Conservation (phyloP, 768 basidiomycete species). For the Leccinum boreale region DNA sequence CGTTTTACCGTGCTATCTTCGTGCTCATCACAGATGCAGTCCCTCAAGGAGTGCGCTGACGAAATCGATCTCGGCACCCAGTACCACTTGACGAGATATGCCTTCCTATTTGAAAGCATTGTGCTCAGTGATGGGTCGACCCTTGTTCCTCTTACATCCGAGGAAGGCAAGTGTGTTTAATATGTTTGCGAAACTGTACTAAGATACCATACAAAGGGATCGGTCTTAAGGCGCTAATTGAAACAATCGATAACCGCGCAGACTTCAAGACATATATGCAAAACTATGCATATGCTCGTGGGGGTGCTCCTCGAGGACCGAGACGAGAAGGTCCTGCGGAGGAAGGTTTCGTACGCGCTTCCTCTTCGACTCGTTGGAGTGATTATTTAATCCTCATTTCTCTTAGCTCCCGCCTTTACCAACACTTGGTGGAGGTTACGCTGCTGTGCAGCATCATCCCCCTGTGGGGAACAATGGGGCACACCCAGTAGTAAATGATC, state of each 20-base stretch:
- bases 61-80: constrained; percentile 98
- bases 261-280: constrained; percentile 99
- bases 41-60: constrained; percentile 91
- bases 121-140: constrained; percentile 86
- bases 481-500: constrained; percentile 44
- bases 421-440: constrained; percentile 34
- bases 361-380: constrained; percentile 2
- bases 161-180: constrained; percentile 53
- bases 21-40: constrained; percentile 39
- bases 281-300: constrained; percentile 91
- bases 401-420: constrained; percentile 62
- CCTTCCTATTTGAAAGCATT: constrained; percentile 90
- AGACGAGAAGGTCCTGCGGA: constrained; percentile 86
- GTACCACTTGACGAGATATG: constrained; percentile 93
- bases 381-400: constrained; percentile 1
- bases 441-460: constrained; percentile 25
- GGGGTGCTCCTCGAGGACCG: constrained; percentile 63
- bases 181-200: not conserved
- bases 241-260: constrained; percentile 88
- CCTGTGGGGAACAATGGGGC: constrained; percentile 25
- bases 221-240: constrained; percentile 83
- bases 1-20: not conserved
- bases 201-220: constrained; percentile 37
- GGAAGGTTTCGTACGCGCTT: constrained; percentile 84
- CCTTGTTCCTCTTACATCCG: constrained; percentile 65